phyloP scores from a whole-genome alignment of 2,329 filamentous ascomycete genomes.

The Calonectria pauciramosa region DNA sequence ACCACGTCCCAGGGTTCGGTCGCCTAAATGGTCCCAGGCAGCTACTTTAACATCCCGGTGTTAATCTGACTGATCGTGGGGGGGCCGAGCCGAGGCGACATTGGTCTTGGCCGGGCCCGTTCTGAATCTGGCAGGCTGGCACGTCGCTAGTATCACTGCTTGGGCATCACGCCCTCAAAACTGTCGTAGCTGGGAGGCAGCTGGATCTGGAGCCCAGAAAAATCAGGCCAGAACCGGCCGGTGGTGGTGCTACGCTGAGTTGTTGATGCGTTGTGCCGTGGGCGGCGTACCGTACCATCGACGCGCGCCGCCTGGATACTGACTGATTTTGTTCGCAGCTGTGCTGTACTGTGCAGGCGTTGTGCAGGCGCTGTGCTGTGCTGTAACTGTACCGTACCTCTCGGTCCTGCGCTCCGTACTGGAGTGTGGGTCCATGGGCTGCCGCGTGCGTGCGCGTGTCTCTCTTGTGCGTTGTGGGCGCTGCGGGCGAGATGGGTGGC shows the following conservation, averaged over 20 bases:
- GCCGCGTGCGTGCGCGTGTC: not conserved
- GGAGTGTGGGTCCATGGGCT: slow-evolving; percentile 12
- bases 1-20: slow-evolving; percentile 2
- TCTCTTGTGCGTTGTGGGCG: not conserved
- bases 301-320: slow-evolving; percentile 2
- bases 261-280: slow-evolving; percentile 22
- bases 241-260: slow-evolving; percentile 4
- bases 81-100: slow-evolving; percentile 3
- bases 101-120: not conserved
- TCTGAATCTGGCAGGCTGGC: not conserved
- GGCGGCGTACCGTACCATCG: slow-evolving; percentile 14
- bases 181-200: not conserved
- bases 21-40: not conserved
- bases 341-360: not conserved
- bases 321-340: not conserved
- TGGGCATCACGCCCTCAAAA: not conserved
- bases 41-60: slow-evolving; percentile 1
- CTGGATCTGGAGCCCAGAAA: not conserved
- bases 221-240: slow-evolving; percentile 8
- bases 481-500: not conserved
- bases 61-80: slow-evolving; percentile 15
- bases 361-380: slow-evolving; percentile 9
- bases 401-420: slow-evolving; percentile 8
- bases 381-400: slow-evolving; percentile 10
- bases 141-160: not conserved